These are phyloP conservation scores for Suhomyces terraborum DNA, from an alignment of 1,139 yeast species.

Conservation along the genomic window DNA sequence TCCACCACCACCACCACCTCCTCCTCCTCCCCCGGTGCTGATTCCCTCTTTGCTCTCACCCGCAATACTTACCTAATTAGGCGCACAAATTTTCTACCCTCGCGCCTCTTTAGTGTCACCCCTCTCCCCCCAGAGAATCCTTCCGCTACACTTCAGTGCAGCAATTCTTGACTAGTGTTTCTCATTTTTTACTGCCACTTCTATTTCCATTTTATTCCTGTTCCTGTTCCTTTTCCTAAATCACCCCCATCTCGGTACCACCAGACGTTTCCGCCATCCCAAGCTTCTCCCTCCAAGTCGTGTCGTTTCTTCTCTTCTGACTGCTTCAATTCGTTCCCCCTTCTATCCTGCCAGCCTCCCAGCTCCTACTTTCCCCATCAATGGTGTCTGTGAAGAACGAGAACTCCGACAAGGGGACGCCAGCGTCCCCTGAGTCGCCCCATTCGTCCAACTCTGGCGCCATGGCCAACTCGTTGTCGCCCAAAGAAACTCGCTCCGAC, in stretches of 20 bases:
- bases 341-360: too few species aligned
- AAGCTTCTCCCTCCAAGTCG: too few species aligned
- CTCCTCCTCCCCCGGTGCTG: background rate
- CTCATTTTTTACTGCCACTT: too few species aligned
- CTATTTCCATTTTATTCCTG: too few species aligned
- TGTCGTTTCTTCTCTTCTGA: background rate
- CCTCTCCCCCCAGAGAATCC: conserved; percentile 1
- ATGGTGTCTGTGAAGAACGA: conserved; percentile 9
- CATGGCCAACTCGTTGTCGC: conserved; percentile 1
- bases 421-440: conserved; percentile 2
- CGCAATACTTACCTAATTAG: conserved; percentile 1
- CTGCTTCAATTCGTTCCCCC: background rate
- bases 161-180: too few species aligned
- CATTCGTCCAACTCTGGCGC: background rate
- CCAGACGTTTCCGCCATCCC: too few species aligned
- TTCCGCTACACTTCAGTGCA: background rate
- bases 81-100: background rate
- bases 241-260: too few species aligned
- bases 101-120: too few species aligned
- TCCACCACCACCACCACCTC: background rate
- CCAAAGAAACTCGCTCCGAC: conserved; percentile 4
- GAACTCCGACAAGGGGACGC: background rate
- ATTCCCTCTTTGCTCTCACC: conserved; percentile 1
- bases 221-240: too few species aligned
- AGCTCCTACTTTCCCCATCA: too few species aligned